Percentiles rank a stretch among this genome's conserved stretches.
These are phyloP conservation scores for Paecilomyces dactylethromorphus DNA, from an alignment of 2,329 filamentous ascomycete genomes.

Conservation along the genomic window DNA sequence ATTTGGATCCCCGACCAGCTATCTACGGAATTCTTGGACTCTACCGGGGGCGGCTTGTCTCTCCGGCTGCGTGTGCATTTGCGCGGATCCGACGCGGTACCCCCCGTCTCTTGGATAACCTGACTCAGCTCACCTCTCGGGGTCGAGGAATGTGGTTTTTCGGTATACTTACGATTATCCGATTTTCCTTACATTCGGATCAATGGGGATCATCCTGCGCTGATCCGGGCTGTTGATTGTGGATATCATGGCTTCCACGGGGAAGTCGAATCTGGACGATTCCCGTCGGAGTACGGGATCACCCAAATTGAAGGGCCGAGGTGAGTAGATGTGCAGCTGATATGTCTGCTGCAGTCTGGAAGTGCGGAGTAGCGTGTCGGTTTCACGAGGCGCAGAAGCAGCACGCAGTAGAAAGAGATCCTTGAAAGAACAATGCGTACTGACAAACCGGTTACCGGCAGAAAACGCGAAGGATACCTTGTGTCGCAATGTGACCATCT, in stretches of 20 bases:
- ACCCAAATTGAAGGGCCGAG: conserved; percentile 43
- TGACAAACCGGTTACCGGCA: conserved; percentile 22
- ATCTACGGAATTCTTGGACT: background rate
- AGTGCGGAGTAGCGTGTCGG: background rate
- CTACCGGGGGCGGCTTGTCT: background rate
- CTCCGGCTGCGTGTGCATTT: background rate
- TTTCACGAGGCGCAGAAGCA: background rate
- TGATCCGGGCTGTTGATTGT: conserved; percentile 26
- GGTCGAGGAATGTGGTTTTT: conserved; percentile 33
- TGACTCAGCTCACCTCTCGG: conserved; percentile 9
- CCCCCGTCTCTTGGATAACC: conserved; percentile 8
- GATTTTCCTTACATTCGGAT: conserved; percentile 22
- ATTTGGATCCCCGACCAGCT: background rate
- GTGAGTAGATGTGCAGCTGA: conserved; percentile 25
- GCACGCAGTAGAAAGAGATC: background rate
- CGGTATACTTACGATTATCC: conserved; percentile 18
- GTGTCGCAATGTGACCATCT: conserved; percentile 88
- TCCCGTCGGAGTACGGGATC: conserved; percentile 39
- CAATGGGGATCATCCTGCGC: conserved; percentile 34
- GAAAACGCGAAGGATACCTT: conserved; percentile 80
- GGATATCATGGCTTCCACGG: conserved; percentile 37
- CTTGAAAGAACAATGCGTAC: background rate
- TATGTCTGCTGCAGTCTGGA: background rate
- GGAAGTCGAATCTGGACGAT: conserved; percentile 39
- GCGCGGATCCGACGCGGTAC: background rate